Percentiles rank a stretch among this genome's conserved stretches.
Conservation (phyloP, 2,329 filamentous ascomycete species). For the Penicillium sp. region DNA sequence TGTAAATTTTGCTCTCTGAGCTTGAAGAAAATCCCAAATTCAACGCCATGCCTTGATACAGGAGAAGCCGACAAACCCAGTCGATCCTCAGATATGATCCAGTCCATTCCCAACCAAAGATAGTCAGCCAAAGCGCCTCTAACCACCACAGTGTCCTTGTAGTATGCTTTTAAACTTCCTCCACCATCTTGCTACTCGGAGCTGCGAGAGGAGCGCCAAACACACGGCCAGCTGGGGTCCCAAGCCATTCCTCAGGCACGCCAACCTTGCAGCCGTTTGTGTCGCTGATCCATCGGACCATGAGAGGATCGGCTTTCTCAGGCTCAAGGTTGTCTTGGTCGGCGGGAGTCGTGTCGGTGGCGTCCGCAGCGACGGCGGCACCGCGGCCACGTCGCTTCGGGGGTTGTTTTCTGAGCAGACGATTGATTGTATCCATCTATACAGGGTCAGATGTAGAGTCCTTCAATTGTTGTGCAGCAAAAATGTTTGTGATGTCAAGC, state of each 20-base stretch:
- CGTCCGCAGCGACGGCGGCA: constrained; percentile 45
- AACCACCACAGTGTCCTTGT: constrained; percentile 13
- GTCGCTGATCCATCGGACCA: constrained; percentile 47
- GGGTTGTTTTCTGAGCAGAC: constrained; percentile 65
- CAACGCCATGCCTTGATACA: constrained; percentile 11
- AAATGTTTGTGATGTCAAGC: background rate
- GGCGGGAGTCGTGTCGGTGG: constrained; percentile 41
- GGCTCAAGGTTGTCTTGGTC: constrained; percentile 38
- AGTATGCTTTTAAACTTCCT: constrained; percentile 34
- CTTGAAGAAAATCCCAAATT: background rate
- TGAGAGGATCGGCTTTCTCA: constrained; percentile 43
- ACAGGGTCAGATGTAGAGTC: constrained; percentile 14
- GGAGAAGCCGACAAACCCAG: constrained; percentile 4
- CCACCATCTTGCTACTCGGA: constrained; percentile 34
- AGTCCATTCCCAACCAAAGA: constrained; percentile 12
- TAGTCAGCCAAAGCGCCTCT: constrained; percentile 23
- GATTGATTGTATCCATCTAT: constrained; percentile 66
- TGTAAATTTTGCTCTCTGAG: background rate
- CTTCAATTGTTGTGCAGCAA: background rate
- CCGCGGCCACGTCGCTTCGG: constrained; percentile 55
- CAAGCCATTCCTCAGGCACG: constrained; percentile 51
- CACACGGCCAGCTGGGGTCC: constrained; percentile 40
- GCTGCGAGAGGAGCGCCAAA: constrained; percentile 31
- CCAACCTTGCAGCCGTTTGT: constrained; percentile 42
- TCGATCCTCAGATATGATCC: constrained; percentile 13